A percentile compares a stretch with the other conserved stretches of the same genome.
phyloP scores from a whole-genome alignment of 352 stramenopile genomes.

The Globisporangium sylvaticum region DNA sequence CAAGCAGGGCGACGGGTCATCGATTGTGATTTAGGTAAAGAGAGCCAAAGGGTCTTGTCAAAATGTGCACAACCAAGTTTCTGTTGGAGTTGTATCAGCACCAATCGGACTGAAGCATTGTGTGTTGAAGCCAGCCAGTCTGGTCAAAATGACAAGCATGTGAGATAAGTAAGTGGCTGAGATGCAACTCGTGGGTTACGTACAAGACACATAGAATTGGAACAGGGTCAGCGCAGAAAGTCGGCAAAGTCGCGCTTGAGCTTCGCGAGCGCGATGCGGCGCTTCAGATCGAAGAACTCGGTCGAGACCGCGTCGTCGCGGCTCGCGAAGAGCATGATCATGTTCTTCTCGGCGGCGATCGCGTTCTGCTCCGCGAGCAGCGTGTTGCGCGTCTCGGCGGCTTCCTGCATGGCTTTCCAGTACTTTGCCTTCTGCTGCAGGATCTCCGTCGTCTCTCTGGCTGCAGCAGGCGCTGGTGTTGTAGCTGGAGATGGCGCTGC shows the following conservation, averaged over 20 bases:
- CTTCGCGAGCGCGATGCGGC: slow-evolving; percentile 13
- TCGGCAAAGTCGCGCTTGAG: slow-evolving; percentile 12
- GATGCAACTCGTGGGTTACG: background rate
- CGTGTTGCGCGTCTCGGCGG: slow-evolving; percentile 11
- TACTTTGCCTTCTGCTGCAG: slow-evolving; percentile 3
- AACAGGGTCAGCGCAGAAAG: background rate
- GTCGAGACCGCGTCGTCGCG: slow-evolving; percentile 10
- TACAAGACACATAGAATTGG: background rate
- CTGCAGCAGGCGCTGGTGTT: background rate
- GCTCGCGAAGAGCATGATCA: slow-evolving; percentile 13
- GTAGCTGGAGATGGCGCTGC: background rate
- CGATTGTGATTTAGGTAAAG: background rate
- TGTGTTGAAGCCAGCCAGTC: background rate
- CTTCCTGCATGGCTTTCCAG: slow-evolving; percentile 11
- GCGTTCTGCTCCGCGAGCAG: slow-evolving; percentile 17
- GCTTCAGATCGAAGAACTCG: slow-evolving; percentile 18
- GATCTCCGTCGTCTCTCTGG: background rate
- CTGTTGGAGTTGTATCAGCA: background rate
- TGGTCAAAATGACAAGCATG: background rate
- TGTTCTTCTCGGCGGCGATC: slow-evolving; percentile 15
- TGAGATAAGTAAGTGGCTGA: background rate
- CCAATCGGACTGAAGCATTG: background rate
- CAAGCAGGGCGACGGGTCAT: background rate
- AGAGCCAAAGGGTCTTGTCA: background rate
- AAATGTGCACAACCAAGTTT: background rate